These are phyloP conservation scores for Plantago major DNA, from an alignment of 257 asterid genomes.

Conservation along the genomic window DNA sequence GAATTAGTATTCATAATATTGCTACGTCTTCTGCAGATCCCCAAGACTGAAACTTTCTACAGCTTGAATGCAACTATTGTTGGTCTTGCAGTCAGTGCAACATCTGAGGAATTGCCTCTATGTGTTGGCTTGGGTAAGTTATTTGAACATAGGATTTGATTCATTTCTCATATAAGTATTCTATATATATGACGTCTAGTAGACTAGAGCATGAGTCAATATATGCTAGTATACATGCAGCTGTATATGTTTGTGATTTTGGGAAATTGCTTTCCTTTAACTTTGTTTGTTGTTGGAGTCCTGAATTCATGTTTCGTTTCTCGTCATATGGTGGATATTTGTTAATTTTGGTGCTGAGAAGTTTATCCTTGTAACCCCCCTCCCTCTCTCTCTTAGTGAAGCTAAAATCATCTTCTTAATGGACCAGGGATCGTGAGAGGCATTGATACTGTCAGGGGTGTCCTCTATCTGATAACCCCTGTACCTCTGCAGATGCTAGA, in stretches of 20 bases:
- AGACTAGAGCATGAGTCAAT: too few species aligned
- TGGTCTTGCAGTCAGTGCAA: constrained; percentile 70
- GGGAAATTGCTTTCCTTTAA: too few species aligned
- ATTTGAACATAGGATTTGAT: background rate
- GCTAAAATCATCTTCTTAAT: constrained; percentile 19
- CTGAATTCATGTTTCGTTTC: background rate
- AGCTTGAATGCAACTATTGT: constrained; percentile 87
- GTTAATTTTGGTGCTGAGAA: constrained; percentile 3
- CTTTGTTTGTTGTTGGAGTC: too few species aligned
- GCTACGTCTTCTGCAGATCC: constrained; percentile 46
- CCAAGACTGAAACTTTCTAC: constrained; percentile 58
- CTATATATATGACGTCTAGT: too few species aligned
- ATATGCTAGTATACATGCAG: background rate
- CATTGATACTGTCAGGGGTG: constrained; percentile 53
- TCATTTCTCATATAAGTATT: too few species aligned
- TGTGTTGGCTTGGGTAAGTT: constrained; percentile 93
- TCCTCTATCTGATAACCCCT: constrained; percentile 72
- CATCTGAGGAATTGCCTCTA: constrained; percentile 48
- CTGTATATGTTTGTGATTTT: too few species aligned
- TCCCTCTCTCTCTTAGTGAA: background rate
- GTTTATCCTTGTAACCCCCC: background rate
- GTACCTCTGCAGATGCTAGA: constrained; percentile 63
- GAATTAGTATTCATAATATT: constrained; percentile 11
- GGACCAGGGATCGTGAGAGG: constrained; percentile 82
- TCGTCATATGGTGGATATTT: background rate